phyloP scores from a whole-genome alignment of 345 rosid genomes.

The Citrus hindsii region DNA sequence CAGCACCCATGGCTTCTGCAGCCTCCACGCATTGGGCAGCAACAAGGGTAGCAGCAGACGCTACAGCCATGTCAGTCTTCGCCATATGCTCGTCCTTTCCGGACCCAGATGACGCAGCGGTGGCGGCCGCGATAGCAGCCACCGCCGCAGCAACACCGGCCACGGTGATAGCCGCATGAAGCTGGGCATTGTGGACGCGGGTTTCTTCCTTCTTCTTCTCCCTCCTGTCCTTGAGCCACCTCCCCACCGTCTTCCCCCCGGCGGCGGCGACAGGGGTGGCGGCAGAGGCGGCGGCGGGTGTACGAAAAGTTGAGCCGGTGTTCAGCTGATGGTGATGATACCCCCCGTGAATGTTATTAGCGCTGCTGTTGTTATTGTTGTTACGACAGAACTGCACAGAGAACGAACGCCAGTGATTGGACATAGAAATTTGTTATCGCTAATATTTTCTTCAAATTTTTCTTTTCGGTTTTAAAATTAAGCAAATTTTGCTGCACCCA shows the following conservation, averaged over 20 bases:
- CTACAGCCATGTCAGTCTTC: slow-evolving; percentile 78
- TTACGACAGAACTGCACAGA: slow-evolving; percentile 56
- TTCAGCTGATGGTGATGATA: background rate
- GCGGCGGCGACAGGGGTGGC: slow-evolving; percentile 27
- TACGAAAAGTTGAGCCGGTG: slow-evolving; percentile 31
- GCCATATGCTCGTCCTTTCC: slow-evolving; percentile 81
- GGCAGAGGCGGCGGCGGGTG: slow-evolving; percentile 24
- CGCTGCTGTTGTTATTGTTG: slow-evolving; percentile 21
- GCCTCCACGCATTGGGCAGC: slow-evolving; percentile 92
- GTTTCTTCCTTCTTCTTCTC: slow-evolving; percentile 90
- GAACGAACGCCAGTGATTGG: background rate
- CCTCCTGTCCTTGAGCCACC: slow-evolving; percentile 78
- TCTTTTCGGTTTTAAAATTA: background rate
- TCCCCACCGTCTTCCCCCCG: slow-evolving; percentile 77
- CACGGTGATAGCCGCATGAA: slow-evolving; percentile 72
- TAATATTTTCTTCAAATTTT: no score
- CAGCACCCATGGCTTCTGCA: slow-evolving; percentile 89
- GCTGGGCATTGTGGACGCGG: slow-evolving; percentile 78
- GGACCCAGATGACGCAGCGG: slow-evolving; percentile 52
- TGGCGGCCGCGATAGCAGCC: slow-evolving; percentile 84
- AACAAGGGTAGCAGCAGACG: slow-evolving; percentile 82
- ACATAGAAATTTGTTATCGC: background rate
- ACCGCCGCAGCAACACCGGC: slow-evolving; percentile 87
- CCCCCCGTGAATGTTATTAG: slow-evolving; percentile 8
- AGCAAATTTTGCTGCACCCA: background rate